Evolutionary conservation across 306 rosid genomes (phyloP), one percentile per base, ranked within the genome.

Genomic region (Cercis canadensis): DNA sequence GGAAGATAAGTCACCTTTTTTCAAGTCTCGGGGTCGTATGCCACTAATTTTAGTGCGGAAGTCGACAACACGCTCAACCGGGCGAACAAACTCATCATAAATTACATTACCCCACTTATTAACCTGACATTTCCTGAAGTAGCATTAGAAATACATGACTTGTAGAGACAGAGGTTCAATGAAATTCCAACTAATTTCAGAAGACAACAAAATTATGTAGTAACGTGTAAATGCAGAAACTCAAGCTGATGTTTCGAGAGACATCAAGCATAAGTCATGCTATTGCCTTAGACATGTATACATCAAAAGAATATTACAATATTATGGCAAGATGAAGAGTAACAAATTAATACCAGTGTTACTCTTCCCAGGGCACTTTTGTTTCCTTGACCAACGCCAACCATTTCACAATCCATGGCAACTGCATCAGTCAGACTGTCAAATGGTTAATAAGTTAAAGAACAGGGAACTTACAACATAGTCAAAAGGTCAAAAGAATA

Each of bases 391-490:
- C 90, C 82, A 32, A 94, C 92, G 4, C 99, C 99, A 4, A 94
- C 99, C 99, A 94, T 94, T 86, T 94, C 97, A 72, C 97, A 94
- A 81, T 94, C 97, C 91, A 91, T 94, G 84, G 77, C 97, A 68
- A 94, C 84, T 49, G 77, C 86, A 87, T 89, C 92, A 40, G 96
- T 94, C 77, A 94, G 59, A 76, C 99, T 94, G 96, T 75, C 87
- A 86, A 73, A 81, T 69, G 71, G 67, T 78, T 83, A 59, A 75
- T 57, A 61, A 8, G 75, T 66, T 82, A 74, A 81, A 74, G 15
- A 36, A 40, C 5, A 43, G 1, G 12, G 17, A 31, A 45, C 12
- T 68, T 18, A 39, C 56, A 78, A 54, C 65, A 78, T 59, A 54
- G 24, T 54, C 18, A 46, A 45, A 64, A 40, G 37, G 68, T 52